Percentiles rank a stretch among this genome's conserved stretches.
These are phyloP conservation scores for Blastocystis sp. DNA, from an alignment of 352 stramenopile species.

Conservation along the genomic window DNA sequence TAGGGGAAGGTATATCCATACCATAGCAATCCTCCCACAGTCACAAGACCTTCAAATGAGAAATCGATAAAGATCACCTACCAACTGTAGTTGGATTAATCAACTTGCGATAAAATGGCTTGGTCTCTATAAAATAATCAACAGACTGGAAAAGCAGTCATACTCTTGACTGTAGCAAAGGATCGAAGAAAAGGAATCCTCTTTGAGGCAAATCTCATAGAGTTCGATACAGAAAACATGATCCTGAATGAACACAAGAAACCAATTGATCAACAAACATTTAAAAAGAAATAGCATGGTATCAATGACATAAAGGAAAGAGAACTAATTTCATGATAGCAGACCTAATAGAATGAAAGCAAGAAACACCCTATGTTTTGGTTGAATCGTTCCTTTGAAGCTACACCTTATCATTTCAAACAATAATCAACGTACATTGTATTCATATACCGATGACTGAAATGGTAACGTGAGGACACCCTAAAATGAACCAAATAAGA, in stretches of 20 bases:
- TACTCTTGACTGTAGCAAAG: slow-evolving; percentile 51
- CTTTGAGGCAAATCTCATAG: neutral
- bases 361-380: neutral
- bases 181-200: neutral
- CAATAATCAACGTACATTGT: neutral
- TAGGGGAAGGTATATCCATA: slow-evolving; percentile 40
- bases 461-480: slow-evolving; percentile 45
- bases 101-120: slow-evolving; percentile 42
- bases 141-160: neutral
- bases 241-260: neutral
- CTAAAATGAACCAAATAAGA: neutral
- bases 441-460: slow-evolving; percentile 52
- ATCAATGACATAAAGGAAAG: neutral
- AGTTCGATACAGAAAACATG: slow-evolving; percentile 8
- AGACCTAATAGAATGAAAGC: neutral
- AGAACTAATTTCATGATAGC: neutral
- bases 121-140: neutral
- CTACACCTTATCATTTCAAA: neutral
- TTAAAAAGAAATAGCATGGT: neutral
- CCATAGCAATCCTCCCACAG: slow-evolving; percentile 10
- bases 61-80: neutral
- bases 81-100: slow-evolving; percentile 34
- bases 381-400: neutral
- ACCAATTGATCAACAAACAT: neutral
- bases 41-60: slow-evolving; percentile 16